Evolutionary conservation across 179 eudicot genomes (phyloP), one percentile per base, ranked within the genome.

Genomic region (Nepenthes alata): DNA sequence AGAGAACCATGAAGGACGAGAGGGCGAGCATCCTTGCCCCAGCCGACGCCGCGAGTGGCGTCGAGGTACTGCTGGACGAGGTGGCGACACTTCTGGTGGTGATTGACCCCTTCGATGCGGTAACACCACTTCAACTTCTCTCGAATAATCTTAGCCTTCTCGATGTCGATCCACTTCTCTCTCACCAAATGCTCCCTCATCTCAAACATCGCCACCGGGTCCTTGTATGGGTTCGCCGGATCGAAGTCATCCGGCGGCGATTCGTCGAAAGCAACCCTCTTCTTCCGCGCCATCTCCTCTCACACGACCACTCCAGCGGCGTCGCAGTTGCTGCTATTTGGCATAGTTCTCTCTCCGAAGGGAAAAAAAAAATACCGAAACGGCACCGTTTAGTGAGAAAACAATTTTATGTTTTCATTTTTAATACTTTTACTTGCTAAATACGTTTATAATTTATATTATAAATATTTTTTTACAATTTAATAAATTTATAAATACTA

Each of bases 81-180:
- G 62, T 84, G 96, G 25, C 96, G 85, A 41, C 97, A 91, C 47
- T 91, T 91, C 77, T 88, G 97, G 59, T 78, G 87, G 56, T 91
- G 97, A 41, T 91, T 91, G 55, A 91, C 63, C 4, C 97, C 97
- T 53, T 91, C 97, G 38, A 91, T 65, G 5, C 97, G 87, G 67
- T 91, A 91, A 56, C 97, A 91, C 97, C 94, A 88, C n/a, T 59
- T 66, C 66, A 91, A 79, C 48, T 73, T 79, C 44, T 91, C 96
- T 0, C 97, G 72, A 2, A 91, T 37, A 69, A 90, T 90, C 82
- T 90, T 90, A 47, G 95, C 89, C 5, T 78, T 90, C 72, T 90
- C 97, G 69, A 91, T 91, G 59, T 85, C 76, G 79, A 91, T 86
- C 97, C 97, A 91, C 74, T 91, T 91, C 81, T 91, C 94, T 35